Conservation (phyloP, 768 basidiomycete species). For the Auricularia sp. region DNA sequence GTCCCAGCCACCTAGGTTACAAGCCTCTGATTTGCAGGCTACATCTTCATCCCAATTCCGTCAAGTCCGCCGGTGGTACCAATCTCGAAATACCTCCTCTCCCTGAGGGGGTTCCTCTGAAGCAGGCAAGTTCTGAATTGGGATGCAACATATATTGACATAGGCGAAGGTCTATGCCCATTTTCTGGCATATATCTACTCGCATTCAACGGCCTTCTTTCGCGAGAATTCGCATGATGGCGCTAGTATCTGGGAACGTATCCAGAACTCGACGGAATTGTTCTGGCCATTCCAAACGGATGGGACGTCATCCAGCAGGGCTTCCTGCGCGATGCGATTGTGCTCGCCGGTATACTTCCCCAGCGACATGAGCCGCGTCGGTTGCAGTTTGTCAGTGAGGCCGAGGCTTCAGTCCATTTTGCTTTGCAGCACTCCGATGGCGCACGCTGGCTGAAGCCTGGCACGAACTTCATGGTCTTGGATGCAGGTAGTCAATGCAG, state of each 20-base stretch:
- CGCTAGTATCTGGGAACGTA: conserved; percentile 1
- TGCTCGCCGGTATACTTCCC: not conserved
- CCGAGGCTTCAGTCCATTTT: conserved; percentile 7
- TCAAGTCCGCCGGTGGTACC: not conserved
- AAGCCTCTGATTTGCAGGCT: not conserved
- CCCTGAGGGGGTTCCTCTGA: conserved; percentile 1
- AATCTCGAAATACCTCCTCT: conserved; percentile 4
- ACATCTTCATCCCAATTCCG: conserved; percentile 4
- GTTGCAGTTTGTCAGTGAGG: conserved; percentile 6
- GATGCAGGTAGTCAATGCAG: not conserved
- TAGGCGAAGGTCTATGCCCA: conserved; percentile 2
- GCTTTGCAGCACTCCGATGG: not conserved
- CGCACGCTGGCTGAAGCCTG: not conserved
- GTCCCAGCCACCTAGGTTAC: not conserved
- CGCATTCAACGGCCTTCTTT: not conserved
- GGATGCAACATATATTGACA: not conserved
- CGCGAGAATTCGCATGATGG: conserved; percentile 4
- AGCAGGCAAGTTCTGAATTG: not conserved
- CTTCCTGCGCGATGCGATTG: not conserved
- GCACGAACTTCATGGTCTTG: conserved; percentile 1
- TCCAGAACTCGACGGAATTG: not conserved
- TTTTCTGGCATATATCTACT: conserved; percentile 4
- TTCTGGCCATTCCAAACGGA: conserved; percentile 2
- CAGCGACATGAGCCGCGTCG: not conserved
- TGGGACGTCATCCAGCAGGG: conserved; percentile 2